These are phyloP conservation scores for Cantharellus cinnabarinus DNA, from an alignment of 768 basidiomycete genomes.

Conservation along the genomic window DNA sequence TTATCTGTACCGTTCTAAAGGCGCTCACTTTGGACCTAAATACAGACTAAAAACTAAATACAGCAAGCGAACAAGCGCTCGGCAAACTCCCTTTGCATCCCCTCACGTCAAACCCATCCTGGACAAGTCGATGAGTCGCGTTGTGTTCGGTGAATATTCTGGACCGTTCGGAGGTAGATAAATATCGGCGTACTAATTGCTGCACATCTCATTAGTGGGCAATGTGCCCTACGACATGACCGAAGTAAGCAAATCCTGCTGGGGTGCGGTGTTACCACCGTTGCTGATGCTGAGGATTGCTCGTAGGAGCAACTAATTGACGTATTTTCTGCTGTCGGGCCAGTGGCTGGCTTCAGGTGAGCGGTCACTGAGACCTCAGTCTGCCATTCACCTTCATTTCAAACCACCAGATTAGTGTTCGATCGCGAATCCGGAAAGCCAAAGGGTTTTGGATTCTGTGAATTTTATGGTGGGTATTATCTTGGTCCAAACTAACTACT, in stretches of 20 bases:
- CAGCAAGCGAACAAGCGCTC: too few relatives aligned
- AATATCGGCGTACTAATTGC: background rate
- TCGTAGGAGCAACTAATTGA: conserved; percentile 61
- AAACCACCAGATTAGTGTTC: conserved; percentile 46
- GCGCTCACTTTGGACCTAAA: too few relatives aligned
- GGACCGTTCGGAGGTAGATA: background rate
- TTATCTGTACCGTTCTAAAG: too few relatives aligned
- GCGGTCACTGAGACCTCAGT: background rate
- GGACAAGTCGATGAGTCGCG: conserved; percentile 12
- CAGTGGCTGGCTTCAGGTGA: conserved; percentile 75
- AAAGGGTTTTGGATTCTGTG: conserved; percentile 84
- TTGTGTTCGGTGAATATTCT: conserved; percentile 39
- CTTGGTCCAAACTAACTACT: conserved; percentile 18
- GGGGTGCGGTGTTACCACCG: background rate
- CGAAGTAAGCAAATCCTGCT: background rate
- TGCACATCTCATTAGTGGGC: conserved; percentile 26
- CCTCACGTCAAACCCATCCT: too few relatives aligned
- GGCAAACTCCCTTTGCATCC: too few relatives aligned
- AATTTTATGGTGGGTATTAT: conserved; percentile 60
- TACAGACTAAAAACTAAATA: too few relatives aligned
- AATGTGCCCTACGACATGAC: conserved; percentile 29
- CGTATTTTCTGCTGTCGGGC: conserved; percentile 74
- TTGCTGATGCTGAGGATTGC: background rate
- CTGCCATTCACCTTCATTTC: background rate
- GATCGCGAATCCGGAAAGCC: conserved; percentile 90